These are phyloP conservation scores for Hevea brasiliensis DNA, from an alignment of 345 rosid genomes.

Conservation along the genomic window DNA sequence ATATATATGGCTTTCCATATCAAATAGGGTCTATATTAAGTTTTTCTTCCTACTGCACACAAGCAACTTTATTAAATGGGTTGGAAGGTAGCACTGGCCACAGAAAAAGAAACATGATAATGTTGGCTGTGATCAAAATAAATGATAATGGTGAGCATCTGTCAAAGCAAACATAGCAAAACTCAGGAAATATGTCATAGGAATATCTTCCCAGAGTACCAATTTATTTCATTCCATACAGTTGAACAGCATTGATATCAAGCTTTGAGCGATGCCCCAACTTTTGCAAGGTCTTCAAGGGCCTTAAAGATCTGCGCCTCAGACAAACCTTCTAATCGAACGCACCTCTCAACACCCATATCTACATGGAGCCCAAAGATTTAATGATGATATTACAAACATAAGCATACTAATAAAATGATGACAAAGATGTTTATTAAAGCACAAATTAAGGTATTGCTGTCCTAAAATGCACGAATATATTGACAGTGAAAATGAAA, in stretches of 20 bases:
- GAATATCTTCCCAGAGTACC: not conserved
- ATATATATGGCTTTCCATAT: too few species aligned
- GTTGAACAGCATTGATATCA: constrained; percentile 32
- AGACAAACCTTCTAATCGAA: constrained; percentile 57
- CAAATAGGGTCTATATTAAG: not conserved
- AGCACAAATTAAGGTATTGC: not conserved
- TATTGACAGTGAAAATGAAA: not conserved
- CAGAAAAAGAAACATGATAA: not conserved
- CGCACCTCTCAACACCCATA: constrained; percentile 68
- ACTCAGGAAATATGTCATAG: not conserved
- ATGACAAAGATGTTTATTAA: not conserved
- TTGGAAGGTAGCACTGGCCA: not conserved
- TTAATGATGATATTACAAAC: not conserved
- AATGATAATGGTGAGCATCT: not conserved
- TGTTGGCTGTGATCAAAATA: not conserved
- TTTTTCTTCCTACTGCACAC: not conserved
- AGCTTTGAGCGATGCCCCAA: constrained; percentile 46
- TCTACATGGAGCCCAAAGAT: constrained; percentile 35
- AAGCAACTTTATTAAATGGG: not conserved
- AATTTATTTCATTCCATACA: constrained; percentile 30
- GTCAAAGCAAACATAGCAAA: not conserved
- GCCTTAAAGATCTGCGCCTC: constrained; percentile 61
- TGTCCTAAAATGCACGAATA: not conserved
- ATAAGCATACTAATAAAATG: not conserved
- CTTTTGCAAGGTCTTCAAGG: constrained; percentile 60